Base-by-base conservation (phyloP, 1,139 yeast species). In the Spathaspora jeffriesii region DNA sequence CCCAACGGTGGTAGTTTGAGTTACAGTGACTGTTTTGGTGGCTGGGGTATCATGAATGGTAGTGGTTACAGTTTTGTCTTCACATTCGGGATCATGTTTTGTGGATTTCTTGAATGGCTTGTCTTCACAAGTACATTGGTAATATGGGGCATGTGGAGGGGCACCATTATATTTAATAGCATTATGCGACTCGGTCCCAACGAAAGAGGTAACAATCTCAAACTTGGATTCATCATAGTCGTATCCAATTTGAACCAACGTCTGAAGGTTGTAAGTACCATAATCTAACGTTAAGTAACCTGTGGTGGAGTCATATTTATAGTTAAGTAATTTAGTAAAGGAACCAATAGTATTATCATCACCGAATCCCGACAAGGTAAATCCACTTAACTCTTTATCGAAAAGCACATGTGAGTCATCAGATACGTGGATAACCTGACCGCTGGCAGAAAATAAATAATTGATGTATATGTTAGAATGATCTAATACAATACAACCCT, bases 331-430 rank as follows among this genome's bases (percentile, higher is more conserved):
- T 8, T 14, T 25, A 10, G 13, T 14, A 25, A 23, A 15, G 17
- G 28, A 38, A 13, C 41, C 41, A 38, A 38, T 38, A 15, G 41
- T 38, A 15, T 22, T 38, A 9, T 25, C 41, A 25, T 38, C n/a
- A 38, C 41, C 41, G n/a, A 38, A 38, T 6, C 41, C 41, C 10
- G 28, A 21, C 20, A 38, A n/a, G 17, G 27, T 11, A 23, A 38
- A 21, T 8, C 28, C 17, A 23, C 20, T 13, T 23, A 10, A 21
- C 11, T 20, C 22, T 22, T 25, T 20, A 15, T 38, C 41, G 30
- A 38, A 23, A 38, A 38, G 18, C 8, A 38, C 28, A 38, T 38
- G 41, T 5, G 41, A 38, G 5, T 38, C 17, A 9, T 38, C 28
- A 9, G 18, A 10, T n/a, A 21, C 11, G 17, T 38, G 41, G n/a